These are phyloP conservation scores for Pseudonitzschia pungens DNA, from an alignment of 108 stramenopile species.

Conservation along the genomic window DNA sequence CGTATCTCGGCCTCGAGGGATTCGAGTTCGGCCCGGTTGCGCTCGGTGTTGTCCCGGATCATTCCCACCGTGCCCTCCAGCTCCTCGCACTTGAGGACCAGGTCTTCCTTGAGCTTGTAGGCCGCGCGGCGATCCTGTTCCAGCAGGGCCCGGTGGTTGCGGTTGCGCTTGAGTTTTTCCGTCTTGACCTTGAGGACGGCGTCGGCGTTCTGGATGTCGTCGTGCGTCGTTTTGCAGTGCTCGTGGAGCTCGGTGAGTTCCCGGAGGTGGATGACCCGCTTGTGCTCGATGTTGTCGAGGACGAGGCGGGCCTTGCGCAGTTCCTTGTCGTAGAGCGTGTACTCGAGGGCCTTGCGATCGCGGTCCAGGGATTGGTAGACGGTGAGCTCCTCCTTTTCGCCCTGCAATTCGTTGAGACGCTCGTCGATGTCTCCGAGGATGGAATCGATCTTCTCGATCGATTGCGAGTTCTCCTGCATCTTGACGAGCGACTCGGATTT, in stretches of 20 bases:
- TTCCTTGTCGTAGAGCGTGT: conserved; percentile 96
- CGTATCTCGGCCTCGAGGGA: conserved; percentile 57
- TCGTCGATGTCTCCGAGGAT: conserved; percentile 88
- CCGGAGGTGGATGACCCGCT: conserved; percentile 61
- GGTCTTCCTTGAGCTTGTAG: conserved; percentile 61
- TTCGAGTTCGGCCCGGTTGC: conserved; percentile 59
- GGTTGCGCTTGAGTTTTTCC: conserved; percentile 53
- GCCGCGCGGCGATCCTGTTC: conserved; percentile 64
- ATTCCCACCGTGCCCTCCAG: conserved; percentile 55
- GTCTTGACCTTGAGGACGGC: conserved; percentile 53
- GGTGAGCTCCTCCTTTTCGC: conserved; percentile 96
- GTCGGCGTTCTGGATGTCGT: conserved; percentile 65
- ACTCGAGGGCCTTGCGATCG: conserved; percentile 91
- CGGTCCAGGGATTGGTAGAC: conserved; percentile 91
- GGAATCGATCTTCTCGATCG: conserved; percentile 89
- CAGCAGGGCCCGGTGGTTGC: conserved; percentile 45
- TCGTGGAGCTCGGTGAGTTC: conserved; percentile 58
- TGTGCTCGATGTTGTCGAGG: conserved; percentile 81
- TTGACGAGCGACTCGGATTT: conserved; percentile 88
- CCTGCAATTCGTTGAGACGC: conserved; percentile 89
- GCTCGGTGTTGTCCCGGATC: conserved; percentile 51
- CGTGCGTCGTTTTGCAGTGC: conserved; percentile 57
- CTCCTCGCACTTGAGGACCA: conserved; percentile 69
- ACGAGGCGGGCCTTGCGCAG: conserved; percentile 68
- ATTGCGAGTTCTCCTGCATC: conserved; percentile 89